phyloP scores from a whole-genome alignment of 176 grass and related monocot genomes.

The Bothriochloa decipiens region DNA sequence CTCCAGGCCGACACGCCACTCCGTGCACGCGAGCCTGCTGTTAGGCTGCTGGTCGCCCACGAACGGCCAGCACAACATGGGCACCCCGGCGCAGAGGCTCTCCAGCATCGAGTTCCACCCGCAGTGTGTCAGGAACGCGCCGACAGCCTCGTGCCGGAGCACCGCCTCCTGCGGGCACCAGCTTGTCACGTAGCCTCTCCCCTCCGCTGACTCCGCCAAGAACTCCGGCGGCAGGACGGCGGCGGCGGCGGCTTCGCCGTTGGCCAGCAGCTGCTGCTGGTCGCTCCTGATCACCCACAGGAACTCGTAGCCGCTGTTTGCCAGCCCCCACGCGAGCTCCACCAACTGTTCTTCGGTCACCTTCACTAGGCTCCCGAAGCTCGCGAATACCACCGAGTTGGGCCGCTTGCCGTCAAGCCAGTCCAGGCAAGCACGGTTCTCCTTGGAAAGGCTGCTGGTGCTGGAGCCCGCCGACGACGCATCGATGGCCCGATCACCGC shows the following conservation, averaged over 20 bases:
- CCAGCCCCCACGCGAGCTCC: slow-evolving; percentile 42
- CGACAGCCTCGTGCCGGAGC: slow-evolving; percentile 33
- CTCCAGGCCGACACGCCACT: slow-evolving; percentile 38
- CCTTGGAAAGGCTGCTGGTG: slow-evolving; percentile 10
- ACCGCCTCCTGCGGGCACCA: slow-evolving; percentile 50
- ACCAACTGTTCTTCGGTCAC: not conserved
- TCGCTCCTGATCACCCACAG: slow-evolving; percentile 41
- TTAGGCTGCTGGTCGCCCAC: slow-evolving; percentile 8
- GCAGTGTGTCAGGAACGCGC: slow-evolving; percentile 51
- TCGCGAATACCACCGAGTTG: slow-evolving; percentile 27
- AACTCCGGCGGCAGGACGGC: slow-evolving; percentile 4
- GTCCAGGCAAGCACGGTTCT: slow-evolving; percentile 16
- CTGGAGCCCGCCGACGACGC: not conserved
- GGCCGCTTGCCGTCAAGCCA: slow-evolving; percentile 12
- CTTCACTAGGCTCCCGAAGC: slow-evolving; percentile 21
- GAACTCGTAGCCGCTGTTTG: slow-evolving; percentile 19
- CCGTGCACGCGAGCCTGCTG: slow-evolving; percentile 25
- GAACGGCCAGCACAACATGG: slow-evolving; percentile 28
- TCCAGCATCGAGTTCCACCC: slow-evolving; percentile 63
- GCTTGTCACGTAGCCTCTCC: slow-evolving; percentile 17
- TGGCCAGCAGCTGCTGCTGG: not conserved
- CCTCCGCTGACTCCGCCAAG: not conserved
- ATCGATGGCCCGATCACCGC: not conserved
- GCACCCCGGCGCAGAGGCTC: slow-evolving; percentile 21
- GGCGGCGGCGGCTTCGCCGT: not conserved